Base-by-base conservation (phyloP, 148 eudicot genomes). In the Chenopodium berlandieri region DNA sequence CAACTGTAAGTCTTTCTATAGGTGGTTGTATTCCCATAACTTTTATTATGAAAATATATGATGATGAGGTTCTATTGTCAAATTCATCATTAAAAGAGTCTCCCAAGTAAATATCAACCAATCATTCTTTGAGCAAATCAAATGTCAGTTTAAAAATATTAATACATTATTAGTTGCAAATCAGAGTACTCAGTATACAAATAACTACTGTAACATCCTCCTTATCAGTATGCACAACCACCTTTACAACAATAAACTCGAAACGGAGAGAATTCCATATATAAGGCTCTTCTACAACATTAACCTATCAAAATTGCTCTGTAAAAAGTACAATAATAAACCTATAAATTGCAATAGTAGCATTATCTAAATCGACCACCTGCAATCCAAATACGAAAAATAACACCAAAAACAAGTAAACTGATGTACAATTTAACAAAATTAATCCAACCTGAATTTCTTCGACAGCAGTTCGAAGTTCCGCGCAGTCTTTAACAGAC, bases 401-500 rank as follows among this genome's bases (percentile, higher is more conserved):
- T 17, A 56, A 56, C 62, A 56, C 22, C 22, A 62, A 62, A 22
- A 72, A 22, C 12, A 75, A 13, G 13, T 25, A 32, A 70, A 40
- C 37, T 70, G 27, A 37, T 37, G 7, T 6, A 40, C 44, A 6
- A 40, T 40, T 7, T 6, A 40, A 40, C 44, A 40, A 4, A 40
- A 40, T 40, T 4, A 25, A 44, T 14, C 44, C 25, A 64, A 96
- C 99, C 99, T 97, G 99, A n/a, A 94, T 91, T 89, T 97, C 99
- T 85, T 97, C 98, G 25, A 97, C 90, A 48, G 99, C 99, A 2
- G 99, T 84, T n/a, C 99, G 98, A 47, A 97, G 97, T 72, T 94
- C 96, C 23, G 94, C 63, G 34, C 86, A 84, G 77, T 97, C 99
- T 76, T 94, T 88, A 52, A 97, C 99, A 14, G 97, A 34, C 89